These are phyloP conservation scores for Sanghuangporus sanghuang DNA, from an alignment of 1,284 basidiomycete genomes.

Conservation along the genomic window DNA sequence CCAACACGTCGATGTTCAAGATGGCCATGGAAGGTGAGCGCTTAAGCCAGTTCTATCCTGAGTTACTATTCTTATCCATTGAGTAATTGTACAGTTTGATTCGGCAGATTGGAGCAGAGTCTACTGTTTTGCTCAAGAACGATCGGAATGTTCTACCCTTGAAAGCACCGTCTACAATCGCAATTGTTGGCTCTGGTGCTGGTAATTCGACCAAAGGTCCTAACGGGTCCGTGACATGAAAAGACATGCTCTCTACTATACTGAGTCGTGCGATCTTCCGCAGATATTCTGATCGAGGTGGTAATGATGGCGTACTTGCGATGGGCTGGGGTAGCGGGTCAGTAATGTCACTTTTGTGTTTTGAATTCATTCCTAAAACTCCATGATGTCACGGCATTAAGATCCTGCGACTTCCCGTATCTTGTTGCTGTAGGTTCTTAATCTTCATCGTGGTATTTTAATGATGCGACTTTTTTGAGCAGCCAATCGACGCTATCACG, in stretches of 20 bases:
- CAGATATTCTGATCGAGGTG: conserved; percentile 17
- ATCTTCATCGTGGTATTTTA: not conserved
- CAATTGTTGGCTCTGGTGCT: conserved; percentile 42
- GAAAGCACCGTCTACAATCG: conserved; percentile 37
- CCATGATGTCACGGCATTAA: not conserved
- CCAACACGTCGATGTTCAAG: conserved; percentile 56
- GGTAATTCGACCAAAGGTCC: conserved; percentile 36
- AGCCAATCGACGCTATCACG: conserved; percentile 47
- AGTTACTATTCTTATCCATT: not conserved
- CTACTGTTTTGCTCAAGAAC: conserved; percentile 79
- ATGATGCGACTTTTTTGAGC: not conserved
- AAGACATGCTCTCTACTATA: not conserved
- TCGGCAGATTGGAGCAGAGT: conserved; percentile 62
- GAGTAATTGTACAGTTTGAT: conserved; percentile 35
- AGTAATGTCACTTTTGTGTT: conserved; percentile 9
- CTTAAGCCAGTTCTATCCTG: not conserved
- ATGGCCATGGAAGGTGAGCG: conserved; percentile 41
- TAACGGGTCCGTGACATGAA: conserved; percentile 26
- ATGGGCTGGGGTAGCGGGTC: conserved; percentile 60
- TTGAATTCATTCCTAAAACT: not conserved
- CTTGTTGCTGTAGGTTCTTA: conserved; percentile 24
- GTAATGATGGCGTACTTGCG: conserved; percentile 34
- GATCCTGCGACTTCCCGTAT: conserved; percentile 30
- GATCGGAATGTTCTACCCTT: conserved; percentile 42
- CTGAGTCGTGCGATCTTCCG: not conserved